Percentiles rank a stretch among this genome's conserved stretches.
Conservation (phyloP, 1,139 yeast genomes). For the Taphrina deformans region DNA sequence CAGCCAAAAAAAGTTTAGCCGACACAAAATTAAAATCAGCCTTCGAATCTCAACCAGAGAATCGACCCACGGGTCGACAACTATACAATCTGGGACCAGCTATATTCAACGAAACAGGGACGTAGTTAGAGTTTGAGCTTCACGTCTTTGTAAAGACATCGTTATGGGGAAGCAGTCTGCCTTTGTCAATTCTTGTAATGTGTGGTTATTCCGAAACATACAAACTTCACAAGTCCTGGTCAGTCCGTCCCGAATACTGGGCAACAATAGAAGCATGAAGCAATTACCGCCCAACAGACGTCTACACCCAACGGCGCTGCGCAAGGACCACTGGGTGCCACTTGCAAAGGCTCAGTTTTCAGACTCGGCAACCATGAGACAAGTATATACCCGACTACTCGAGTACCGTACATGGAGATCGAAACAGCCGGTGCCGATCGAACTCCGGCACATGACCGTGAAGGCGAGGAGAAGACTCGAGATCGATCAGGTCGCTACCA, state of each 20-base stretch:
- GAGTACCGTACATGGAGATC: constrained; percentile 24
- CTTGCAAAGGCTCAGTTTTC: constrained; percentile 16
- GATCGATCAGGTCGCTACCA: constrained; percentile 23
- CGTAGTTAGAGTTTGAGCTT: too few species aligned
- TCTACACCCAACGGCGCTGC: constrained; percentile 20
- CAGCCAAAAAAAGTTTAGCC: constrained; percentile 5
- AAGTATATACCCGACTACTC: constrained; percentile 22
- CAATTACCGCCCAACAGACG: constrained; percentile 31
- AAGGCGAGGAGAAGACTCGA: constrained; percentile 23
- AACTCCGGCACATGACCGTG: not conserved
- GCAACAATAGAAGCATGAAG: constrained; percentile 2
- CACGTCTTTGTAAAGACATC: too few species aligned
- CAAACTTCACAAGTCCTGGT: constrained; percentile 18
- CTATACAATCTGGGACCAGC: too few species aligned
- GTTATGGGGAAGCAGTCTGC: constrained; percentile 1
- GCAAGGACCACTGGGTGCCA: constrained; percentile 31
- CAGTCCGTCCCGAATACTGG: constrained; percentile 9
- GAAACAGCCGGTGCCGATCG: constrained; percentile 20
- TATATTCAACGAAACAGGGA: too few species aligned
- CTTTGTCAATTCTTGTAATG: constrained; percentile 7
- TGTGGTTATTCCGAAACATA: constrained; percentile 21
- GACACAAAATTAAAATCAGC: not conserved
- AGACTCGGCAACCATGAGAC: constrained; percentile 6
- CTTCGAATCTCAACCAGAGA: too few species aligned
- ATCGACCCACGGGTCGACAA: too few species aligned